Evolutionary conservation across 2,329 filamentous ascomycete species (phyloP).

Genomic region (Cercospora sp.): DNA sequence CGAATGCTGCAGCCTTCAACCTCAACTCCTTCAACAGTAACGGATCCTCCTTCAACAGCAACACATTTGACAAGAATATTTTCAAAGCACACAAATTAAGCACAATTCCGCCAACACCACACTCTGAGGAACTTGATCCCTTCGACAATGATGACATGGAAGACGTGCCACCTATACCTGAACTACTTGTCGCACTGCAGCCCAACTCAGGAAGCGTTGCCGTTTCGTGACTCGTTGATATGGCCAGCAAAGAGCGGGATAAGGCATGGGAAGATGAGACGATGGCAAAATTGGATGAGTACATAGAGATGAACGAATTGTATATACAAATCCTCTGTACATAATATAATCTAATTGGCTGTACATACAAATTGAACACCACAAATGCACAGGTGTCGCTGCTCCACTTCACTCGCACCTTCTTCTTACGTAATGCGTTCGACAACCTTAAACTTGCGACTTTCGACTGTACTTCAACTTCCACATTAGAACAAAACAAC

Average conservation of each 20-base stretch:
- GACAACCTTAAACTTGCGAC: neutral
- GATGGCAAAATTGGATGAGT: conserved; percentile 8
- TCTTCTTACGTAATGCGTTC: conserved; percentile 12
- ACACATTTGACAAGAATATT: conserved; percentile 30
- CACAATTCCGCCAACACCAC: conserved; percentile 47
- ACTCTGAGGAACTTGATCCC: conserved; percentile 36
- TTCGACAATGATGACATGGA: conserved; percentile 38
- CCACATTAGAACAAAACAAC: neutral
- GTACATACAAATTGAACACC: neutral
- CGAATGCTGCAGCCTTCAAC: conserved; percentile 28
- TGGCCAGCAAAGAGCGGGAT: neutral
- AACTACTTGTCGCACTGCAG: conserved; percentile 14
- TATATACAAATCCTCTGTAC: conserved; percentile 9
- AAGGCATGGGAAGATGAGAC: neutral
- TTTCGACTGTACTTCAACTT: conserved; percentile 1
- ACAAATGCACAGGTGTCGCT: neutral
- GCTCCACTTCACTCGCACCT: conserved; percentile 11
- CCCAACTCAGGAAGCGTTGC: neutral
- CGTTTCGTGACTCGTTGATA: conserved; percentile 10
- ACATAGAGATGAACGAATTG: conserved; percentile 16
- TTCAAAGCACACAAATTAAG: conserved; percentile 37
- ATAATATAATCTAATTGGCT: neutral
- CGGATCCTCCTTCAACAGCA: conserved; percentile 4
- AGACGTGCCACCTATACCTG: conserved; percentile 29
- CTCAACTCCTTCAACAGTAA: conserved; percentile 10